These are phyloP conservation scores for Furcasterigmium furcatum DNA, from an alignment of 2,329 filamentous ascomycete species.

Conservation along the genomic window DNA sequence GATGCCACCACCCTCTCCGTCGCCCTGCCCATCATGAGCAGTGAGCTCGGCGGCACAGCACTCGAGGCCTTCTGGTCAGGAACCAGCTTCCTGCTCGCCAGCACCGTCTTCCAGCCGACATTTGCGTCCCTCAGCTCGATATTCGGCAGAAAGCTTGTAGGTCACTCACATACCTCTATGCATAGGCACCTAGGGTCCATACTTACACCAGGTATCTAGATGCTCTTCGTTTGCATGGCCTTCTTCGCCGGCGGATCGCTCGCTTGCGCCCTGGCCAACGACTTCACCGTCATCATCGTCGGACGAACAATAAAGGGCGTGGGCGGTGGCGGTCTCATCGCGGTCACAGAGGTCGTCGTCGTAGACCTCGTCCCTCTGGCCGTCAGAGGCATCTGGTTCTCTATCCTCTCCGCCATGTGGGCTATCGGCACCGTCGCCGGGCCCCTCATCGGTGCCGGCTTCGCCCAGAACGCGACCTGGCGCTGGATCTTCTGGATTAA, in stretches of 20 bases:
- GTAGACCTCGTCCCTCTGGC: constrained; percentile 42
- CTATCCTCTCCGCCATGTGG: constrained; percentile 42
- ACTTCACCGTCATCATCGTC: constrained; percentile 31
- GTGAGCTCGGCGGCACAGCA: constrained; percentile 47
- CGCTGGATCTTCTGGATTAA: constrained; percentile 67
- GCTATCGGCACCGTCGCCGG: constrained; percentile 51
- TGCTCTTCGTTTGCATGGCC: constrained; percentile 21
- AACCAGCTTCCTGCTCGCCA: constrained; percentile 66
- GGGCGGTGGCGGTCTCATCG: constrained; percentile 46
- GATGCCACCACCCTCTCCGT: not conserved
- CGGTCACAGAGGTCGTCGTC: constrained; percentile 40
- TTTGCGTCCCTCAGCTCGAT: constrained; percentile 31
- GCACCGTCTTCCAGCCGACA: constrained; percentile 56
- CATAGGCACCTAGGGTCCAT: no score
- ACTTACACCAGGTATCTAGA: constrained; percentile 6
- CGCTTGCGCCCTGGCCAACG: constrained; percentile 26
- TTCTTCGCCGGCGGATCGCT: constrained; percentile 38
- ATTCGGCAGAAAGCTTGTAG: constrained; percentile 27
- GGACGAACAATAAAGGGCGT: constrained; percentile 51
- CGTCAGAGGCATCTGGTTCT: constrained; percentile 36
- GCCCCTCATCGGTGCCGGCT: constrained; percentile 49
- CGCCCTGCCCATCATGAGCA: constrained; percentile 48
- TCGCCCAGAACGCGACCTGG: constrained; percentile 50
- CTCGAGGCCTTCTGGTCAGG: constrained; percentile 70
- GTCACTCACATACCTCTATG: not conserved